Evolutionary conservation across 2,329 filamentous ascomycete genomes (phyloP), one percentile per base, ranked within the genome.

Genomic region (Aspergillus sp.): DNA sequence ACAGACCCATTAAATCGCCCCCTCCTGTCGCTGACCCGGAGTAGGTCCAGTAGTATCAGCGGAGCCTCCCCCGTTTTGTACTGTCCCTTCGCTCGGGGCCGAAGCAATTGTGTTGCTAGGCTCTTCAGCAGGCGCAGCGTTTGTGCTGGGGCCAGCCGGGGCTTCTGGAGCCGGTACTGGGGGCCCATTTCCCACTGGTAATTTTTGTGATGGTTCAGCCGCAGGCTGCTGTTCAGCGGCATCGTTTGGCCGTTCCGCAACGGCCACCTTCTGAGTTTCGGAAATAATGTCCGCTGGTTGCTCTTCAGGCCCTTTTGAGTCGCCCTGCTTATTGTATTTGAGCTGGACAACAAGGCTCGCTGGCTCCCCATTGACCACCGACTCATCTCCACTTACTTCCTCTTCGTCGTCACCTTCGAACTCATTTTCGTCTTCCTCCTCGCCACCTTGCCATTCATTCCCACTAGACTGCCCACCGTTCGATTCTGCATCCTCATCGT

Each of bases 281-380:
- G 51, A n/a, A 13, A 48, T 54, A 15, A 39, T 34, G 45, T 22
- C 27, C 20, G 52, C 33, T 54, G 61, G 59, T 51, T 64, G 63
- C 20, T 67, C 64, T 20, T 54, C 56, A 47, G 63, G 50, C 15
- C 46, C 58, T 27, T 62, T 57, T 9, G 59, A 54, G 46, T 62
- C 64, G 54, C 60, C 62, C 17, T 66, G 65, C 58, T 75, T 76
- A 54, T 68, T 64, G 63, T 80, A 80, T 65, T 76, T 70, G 13
- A 96, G 80, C 71, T 90, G 93, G 56, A 96, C 88, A 51, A 96
- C 82, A 41, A 93, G 81, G 64, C 86, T 90, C 20, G 73, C 75
- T 69, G 85, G 81, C 54, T 85, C 84, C 5, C 73, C 74, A 37
- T 75, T 72, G 20, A 70, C 70, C 40, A 86, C 83, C n/a, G 73